Evolutionary conservation across 805 yeast genomes (phyloP).

Genomic region (Geotrichum ghanense): DNA sequence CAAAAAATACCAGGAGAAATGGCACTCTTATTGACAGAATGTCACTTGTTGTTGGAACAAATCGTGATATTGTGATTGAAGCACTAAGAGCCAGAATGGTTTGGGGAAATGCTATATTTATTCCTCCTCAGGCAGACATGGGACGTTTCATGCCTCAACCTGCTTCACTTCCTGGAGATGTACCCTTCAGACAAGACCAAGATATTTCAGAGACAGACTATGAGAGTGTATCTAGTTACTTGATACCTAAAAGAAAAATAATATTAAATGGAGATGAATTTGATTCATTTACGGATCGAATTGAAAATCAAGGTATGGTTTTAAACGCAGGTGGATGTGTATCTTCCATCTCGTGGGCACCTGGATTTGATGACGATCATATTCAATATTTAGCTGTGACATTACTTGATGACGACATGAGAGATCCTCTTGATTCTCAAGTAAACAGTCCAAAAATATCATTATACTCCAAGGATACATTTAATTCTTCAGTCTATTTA

Average conservation of each 20-base stretch:
- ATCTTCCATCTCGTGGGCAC: constrained; percentile 43
- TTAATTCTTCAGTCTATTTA: constrained; percentile 11
- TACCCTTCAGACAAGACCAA: constrained; percentile 41
- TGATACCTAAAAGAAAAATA: constrained; percentile 28
- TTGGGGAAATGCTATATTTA: constrained; percentile 41
- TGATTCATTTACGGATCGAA: neutral
- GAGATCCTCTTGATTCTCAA: constrained; percentile 21
- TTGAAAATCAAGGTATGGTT: constrained; percentile 29
- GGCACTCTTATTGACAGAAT: constrained; percentile 30
- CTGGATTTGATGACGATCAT: constrained; percentile 14
- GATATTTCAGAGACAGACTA: constrained; percentile 33
- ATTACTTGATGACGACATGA: constrained; percentile 28
- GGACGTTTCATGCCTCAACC: neutral
- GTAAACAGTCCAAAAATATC: constrained; percentile 19
- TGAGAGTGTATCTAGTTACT: constrained; percentile 39
- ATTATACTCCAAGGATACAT: constrained; percentile 6
- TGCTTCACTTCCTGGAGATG: constrained; percentile 26
- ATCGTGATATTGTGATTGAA: constrained; percentile 31
- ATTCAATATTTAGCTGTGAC: constrained; percentile 41
- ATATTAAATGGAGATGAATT: constrained; percentile 12
- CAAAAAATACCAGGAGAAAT: constrained; percentile 24
- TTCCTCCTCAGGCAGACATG: constrained; percentile 24
- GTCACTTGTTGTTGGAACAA: constrained; percentile 38
- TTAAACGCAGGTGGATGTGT: constrained; percentile 41
- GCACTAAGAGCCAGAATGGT: constrained; percentile 35